Conservation (phyloP, 345 rosid species). For the Pistacia vera region DNA sequence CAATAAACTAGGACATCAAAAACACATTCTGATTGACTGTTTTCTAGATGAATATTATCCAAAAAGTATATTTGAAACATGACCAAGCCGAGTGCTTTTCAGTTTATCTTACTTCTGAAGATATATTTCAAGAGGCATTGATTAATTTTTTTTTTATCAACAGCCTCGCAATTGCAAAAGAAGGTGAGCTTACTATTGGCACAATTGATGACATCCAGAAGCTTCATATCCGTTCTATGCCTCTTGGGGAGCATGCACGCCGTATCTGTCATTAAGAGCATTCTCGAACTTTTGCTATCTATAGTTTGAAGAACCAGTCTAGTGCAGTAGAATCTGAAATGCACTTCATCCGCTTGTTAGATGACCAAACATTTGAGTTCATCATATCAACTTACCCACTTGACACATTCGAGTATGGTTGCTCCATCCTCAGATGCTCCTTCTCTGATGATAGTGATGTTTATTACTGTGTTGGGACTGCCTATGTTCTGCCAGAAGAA, state of each 20-base stretch:
- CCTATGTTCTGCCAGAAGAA: constrained; percentile 90
- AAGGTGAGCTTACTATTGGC: constrained; percentile 91
- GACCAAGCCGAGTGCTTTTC: neutral
- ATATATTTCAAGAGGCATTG: neutral
- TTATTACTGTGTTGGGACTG: constrained; percentile 93
- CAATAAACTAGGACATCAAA: too few species aligned
- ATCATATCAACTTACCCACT: constrained; percentile 80
- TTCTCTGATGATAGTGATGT: constrained; percentile 75
- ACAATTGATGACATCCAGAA: constrained; percentile 97
- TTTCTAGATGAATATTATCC: too few species aligned
- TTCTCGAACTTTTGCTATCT: constrained; percentile 86
- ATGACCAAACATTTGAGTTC: constrained; percentile 84
- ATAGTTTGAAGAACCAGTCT: constrained; percentile 70
- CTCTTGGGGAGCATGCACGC: constrained; percentile 91
- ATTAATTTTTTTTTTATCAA: constrained; percentile 21
- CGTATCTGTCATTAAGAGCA: constrained; percentile 97
- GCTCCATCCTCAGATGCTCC: constrained; percentile 95
- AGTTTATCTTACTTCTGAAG: too few species aligned
- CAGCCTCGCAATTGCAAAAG: constrained; percentile 96
- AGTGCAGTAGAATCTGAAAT: constrained; percentile 74
- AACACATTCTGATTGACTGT: too few species aligned
- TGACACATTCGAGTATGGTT: constrained; percentile 82
- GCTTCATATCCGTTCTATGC: constrained; percentile 97
- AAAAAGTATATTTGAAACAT: neutral
- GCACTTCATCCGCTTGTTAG: constrained; percentile 78